phyloP scores from a whole-genome alignment of 805 yeast species.

The Candida xiaguanensis region DNA sequence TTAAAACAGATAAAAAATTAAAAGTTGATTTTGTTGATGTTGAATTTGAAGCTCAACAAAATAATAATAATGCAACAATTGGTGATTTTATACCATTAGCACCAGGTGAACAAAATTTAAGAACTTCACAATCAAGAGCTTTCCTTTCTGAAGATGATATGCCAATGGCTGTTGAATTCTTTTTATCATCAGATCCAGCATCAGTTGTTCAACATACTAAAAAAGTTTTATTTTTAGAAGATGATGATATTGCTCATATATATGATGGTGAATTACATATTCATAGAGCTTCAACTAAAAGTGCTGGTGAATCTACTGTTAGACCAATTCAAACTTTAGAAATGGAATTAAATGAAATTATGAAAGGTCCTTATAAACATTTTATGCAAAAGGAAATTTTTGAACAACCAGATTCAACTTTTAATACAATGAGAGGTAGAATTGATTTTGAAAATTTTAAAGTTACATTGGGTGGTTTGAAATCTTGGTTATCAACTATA shows the following conservation, averaged over 20 bases:
- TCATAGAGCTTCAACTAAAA: constrained; percentile 82
- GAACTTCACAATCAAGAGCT: constrained; percentile 94
- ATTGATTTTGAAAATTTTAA: constrained; percentile 78
- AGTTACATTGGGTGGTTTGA: constrained; percentile 87
- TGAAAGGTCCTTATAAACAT: constrained; percentile 95
- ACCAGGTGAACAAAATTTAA: constrained; percentile 51
- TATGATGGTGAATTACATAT: constrained; percentile 98
- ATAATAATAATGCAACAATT: constrained; percentile 13
- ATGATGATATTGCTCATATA: constrained; percentile 97
- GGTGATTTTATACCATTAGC: constrained; percentile 49
- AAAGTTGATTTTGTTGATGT: constrained; percentile 98
- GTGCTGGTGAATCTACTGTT: constrained; percentile 82
- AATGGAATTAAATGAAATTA: constrained; percentile 94
- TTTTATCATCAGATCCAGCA: constrained; percentile 94
- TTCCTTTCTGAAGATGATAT: constrained; percentile 89
- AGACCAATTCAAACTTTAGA: constrained; percentile 96
- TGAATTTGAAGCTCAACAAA: constrained; percentile 76
- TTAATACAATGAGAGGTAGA: constrained; percentile 99
- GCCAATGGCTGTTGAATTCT: constrained; percentile 93
- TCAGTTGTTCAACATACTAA: constrained; percentile 96
- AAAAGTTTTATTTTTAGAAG: constrained; percentile 93
- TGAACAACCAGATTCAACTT: constrained; percentile 97
- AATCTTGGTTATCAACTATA: constrained; percentile 77
- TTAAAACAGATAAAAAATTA: constrained; percentile 89
- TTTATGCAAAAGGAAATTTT: constrained; percentile 98